Conservation (phyloP, 768 basidiomycete species). For the Kwoniella mangroviensis region DNA sequence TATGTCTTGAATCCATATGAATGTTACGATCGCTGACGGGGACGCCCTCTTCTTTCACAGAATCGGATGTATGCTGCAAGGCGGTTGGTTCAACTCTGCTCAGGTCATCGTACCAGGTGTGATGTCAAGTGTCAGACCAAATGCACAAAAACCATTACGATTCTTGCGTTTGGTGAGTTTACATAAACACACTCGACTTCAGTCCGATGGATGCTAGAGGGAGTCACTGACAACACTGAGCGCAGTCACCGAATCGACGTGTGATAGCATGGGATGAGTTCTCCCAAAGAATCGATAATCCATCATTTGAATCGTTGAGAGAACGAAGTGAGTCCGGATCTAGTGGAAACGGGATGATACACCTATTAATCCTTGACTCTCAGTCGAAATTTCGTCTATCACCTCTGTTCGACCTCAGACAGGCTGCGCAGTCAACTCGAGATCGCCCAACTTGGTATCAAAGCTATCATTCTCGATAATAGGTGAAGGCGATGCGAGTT, state of each 20-base stretch:
- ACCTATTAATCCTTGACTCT: not conserved
- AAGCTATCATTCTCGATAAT: constrained; percentile 51
- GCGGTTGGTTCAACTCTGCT: constrained; percentile 51
- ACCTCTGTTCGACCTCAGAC: constrained; percentile 36
- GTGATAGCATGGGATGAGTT: constrained; percentile 48
- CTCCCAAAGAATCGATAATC: constrained; percentile 29
- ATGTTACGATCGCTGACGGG: not conserved
- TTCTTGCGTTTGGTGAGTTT: constrained; percentile 45
- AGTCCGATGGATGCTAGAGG: too few relatives aligned
- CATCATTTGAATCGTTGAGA: constrained; percentile 35
- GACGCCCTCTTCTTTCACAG: constrained; percentile 19
- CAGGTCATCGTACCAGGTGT: constrained; percentile 29
- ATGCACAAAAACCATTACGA: constrained; percentile 39
- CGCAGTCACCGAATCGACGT: constrained; percentile 42
- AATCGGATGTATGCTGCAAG: constrained; percentile 52
- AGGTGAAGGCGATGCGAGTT: constrained; percentile 36
- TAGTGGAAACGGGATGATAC: not conserved
- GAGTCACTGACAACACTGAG: not conserved
- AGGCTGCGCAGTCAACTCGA: constrained; percentile 42
- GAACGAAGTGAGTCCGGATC: constrained; percentile 39
- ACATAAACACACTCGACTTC: not conserved
- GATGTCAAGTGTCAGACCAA: constrained; percentile 23
- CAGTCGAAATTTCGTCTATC: constrained; percentile 43
- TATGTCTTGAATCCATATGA: not conserved
- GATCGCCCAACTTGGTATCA: constrained; percentile 40